These are phyloP conservation scores for Kwoniella sp. DNA, from an alignment of 768 basidiomycete species.

Conservation along the genomic window DNA sequence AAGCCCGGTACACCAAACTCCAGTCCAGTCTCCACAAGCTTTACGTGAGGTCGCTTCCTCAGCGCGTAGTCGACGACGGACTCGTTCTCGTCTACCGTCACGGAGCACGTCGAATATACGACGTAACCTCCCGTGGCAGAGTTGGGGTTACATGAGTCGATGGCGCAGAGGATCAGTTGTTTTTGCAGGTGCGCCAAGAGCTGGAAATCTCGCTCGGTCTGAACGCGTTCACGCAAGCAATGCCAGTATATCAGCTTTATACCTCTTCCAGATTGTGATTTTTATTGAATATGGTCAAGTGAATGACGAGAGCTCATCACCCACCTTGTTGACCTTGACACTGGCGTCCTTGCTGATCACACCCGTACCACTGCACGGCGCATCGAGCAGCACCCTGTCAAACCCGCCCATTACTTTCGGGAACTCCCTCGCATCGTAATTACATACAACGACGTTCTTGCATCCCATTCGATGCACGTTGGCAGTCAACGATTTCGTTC, in stretches of 20 bases:
- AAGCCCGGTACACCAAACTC: constrained; percentile 92
- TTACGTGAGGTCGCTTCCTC: constrained; percentile 87
- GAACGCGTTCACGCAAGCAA: neutral
- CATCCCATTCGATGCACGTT: constrained; percentile 96
- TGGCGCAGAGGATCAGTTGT: constrained; percentile 95
- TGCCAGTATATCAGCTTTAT: constrained; percentile 3
- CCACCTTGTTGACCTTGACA: constrained; percentile 97
- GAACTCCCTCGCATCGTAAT: constrained; percentile 95
- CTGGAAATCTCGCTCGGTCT: constrained; percentile 94
- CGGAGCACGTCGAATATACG: constrained; percentile 98
- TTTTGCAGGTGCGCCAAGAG: constrained; percentile 97
- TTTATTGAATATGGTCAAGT: neutral
- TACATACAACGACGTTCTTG: constrained; percentile 96
- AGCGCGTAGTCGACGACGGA: constrained; percentile 96
- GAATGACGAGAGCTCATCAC: constrained; percentile 36
- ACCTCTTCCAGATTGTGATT: neutral
- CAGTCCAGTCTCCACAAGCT: constrained; percentile 87
- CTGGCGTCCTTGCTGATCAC: constrained; percentile 97
- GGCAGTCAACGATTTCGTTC: constrained; percentile 94
- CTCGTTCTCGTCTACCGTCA: constrained; percentile 98
- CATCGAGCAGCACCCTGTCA: constrained; percentile 93
- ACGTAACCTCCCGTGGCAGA: constrained; percentile 90
- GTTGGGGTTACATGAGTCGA: constrained; percentile 88
- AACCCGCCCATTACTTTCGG: constrained; percentile 99
- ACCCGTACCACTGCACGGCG: constrained; percentile 96